A percentile compares a stretch with the other conserved stretches of the same genome.
Conservation (phyloP, 306 rosid genomes). For the Gleditsia sinensis region DNA sequence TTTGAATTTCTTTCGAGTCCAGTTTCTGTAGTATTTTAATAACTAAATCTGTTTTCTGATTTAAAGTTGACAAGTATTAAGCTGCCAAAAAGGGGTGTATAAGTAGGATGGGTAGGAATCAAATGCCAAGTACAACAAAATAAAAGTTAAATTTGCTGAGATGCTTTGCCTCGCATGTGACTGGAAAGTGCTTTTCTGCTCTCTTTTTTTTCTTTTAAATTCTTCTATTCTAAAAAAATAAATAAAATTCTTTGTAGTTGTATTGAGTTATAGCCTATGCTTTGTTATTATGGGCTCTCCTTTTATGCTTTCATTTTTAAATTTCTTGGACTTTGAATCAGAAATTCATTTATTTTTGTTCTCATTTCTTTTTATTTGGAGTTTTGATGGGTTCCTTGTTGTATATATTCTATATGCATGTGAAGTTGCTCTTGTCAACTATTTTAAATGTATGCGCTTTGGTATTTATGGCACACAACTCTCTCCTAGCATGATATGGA, state of each 20-base stretch:
- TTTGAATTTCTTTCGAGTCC: not conserved
- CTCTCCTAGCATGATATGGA: slow-evolving; percentile 6
- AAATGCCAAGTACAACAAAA: not conserved
- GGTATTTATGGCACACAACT: slow-evolving; percentile 15
- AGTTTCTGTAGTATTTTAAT: not conserved
- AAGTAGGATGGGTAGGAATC: slow-evolving; percentile 10
- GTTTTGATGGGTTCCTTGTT: slow-evolving; percentile 12
- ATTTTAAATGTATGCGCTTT: not conserved
- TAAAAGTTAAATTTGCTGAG: not conserved
- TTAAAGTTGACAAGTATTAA: not conserved
- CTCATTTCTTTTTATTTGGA: not conserved
- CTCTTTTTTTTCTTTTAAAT: too few species aligned
- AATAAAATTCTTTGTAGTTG: too few species aligned
- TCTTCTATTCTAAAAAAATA: too few species aligned
- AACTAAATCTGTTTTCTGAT: not conserved
- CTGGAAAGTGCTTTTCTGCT: too few species aligned
- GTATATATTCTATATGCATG: not conserved
- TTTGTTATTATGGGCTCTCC: not conserved
- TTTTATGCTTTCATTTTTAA: not conserved
- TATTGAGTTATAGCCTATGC: too few species aligned
- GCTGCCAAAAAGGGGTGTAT: not conserved
- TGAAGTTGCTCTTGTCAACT: slow-evolving; percentile 15
- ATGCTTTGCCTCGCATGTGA: slow-evolving; percentile 22
- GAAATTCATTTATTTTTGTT: slow-evolving; percentile 1
- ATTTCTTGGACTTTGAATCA: not conserved